phyloP scores from a whole-genome alignment of 169 alveolate species.

The Plasmodium gaboni region DNA sequence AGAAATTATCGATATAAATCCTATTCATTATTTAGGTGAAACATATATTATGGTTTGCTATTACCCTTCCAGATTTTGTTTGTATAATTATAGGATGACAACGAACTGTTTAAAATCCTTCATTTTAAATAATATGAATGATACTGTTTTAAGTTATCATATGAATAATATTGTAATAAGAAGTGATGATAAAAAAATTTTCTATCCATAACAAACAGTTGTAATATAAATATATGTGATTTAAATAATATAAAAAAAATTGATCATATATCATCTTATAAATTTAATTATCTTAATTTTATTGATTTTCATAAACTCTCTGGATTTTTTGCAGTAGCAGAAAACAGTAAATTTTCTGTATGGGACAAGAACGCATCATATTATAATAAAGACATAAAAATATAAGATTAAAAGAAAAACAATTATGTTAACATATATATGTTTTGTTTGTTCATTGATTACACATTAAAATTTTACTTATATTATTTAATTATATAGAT shows the following conservation, averaged over 20 bases:
- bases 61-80: conserved; percentile 20
- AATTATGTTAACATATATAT: no score
- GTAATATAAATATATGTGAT: conserved; percentile 21
- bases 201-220: conserved; percentile 11
- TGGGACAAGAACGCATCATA: conserved; percentile 19
- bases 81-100: conserved; percentile 38
- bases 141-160: conserved; percentile 30
- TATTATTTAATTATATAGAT: no score
- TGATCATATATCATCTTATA: conserved; percentile 18
- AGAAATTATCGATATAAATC: conserved; percentile 30
- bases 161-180: conserved; percentile 26
- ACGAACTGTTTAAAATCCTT: conserved; percentile 6
- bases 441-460: no score
- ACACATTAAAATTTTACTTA: no score
- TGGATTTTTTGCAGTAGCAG: conserved; percentile 38
- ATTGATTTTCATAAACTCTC: conserved; percentile 23
- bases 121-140: conserved; percentile 16
- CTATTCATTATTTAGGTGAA: conserved; percentile 30
- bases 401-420: background rate
- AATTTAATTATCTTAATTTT: conserved; percentile 30
- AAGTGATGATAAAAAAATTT: conserved; percentile 30
- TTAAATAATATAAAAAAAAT: conserved; percentile 9
- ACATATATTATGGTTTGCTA: conserved; percentile 34
- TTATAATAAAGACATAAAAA: background rate
- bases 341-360: conserved; percentile 20